Base-by-base conservation (phyloP, 805 yeast genomes). In the Debaryomyces hansenii region DNA sequence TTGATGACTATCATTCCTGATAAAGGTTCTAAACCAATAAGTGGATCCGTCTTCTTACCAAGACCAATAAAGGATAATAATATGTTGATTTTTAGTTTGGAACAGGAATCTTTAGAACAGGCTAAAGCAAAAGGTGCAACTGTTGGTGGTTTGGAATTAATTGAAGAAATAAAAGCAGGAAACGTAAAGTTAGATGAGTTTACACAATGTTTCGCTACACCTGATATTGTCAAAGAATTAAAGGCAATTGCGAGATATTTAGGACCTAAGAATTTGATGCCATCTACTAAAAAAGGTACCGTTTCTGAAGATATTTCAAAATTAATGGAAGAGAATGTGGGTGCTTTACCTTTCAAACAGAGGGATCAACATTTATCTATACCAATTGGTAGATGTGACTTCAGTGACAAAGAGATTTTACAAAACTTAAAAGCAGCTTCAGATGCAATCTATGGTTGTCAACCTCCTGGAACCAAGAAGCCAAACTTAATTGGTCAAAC, bases 241-340 rank as follows among this genome's bases (percentile, higher is more conserved):
- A 77, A 77, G 51, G 74, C 79, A 47, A 70, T 89, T 18, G 96
- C 94, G n/a, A 80, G 90, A 59, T 70, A 78, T 9, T 76, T 94
- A 56, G 98, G 98, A 48, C 96, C 96, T 28, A 82, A 77, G 59
- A 96, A 96, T 20, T 75, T 94, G 55, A 85, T 91, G 87, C 98
- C 99, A 40, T 78, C 79, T 37, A 83, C 79, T 11, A 90, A 90
- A 70, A 86, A 83, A 60, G 96, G 96, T 14, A 90, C 97, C 1
- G 94, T 92, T 7, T 71, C 85, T 1, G 78, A 80, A n/a, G 82
- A 90, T 56, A 69, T 90, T 27, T 70, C 69, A 16, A 63, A 64
- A 6, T 67, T 85, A 47, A 75, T 91, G 48, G 59, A 65, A 32
- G 68, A 73, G 7, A 80, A 83, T 41, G 67, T 82, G 37, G 94